Base-by-base conservation (phyloP, 2,329 filamentous ascomycete species). In the Verticillium tricorpus region DNA sequence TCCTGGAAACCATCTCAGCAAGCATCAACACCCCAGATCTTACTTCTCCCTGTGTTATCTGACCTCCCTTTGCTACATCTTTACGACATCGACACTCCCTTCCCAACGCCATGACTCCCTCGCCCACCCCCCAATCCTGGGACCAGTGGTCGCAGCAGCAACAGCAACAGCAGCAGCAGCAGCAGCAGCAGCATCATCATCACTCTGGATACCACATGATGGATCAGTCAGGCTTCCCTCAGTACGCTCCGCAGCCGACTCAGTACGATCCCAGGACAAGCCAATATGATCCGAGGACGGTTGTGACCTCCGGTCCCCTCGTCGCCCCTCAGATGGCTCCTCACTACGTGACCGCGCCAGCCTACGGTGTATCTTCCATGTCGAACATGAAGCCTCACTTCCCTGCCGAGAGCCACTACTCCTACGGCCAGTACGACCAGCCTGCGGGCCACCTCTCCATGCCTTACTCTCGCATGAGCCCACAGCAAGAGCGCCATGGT, bases 91-190 rank as follows among this genome's bases (percentile, higher is more conserved):
- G 6, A 37, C 28, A 9, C 19, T n/a, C 17, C 31, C 28, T 35
- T 19, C 9, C 17, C 14, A 17, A 6, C 37, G 50, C 0, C 57
- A 58, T 58, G 57, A 22, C 58, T 28, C 58, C 40, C 45, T 55
- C 58, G 11, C 58, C 58, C n/a, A 45, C 45, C 28, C 19, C 34
- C 31, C 28, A 45, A n/a, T 15, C 31, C 45, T 88, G 85, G 85
- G 80, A 77, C 68, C 82, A 82, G 67, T 86, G 83, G 81, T 73
- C 79, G 66, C 73, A 80, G 63, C 82, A 84, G 55, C 74, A 75
- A 54, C 66, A 69, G 8, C 40, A 50, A 3, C 40, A 50, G 9
- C 40, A 50, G 19, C 40, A n/a, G 5, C 40, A 50, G 19, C 40
- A 69, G 8, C 40, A 50, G 8, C 40, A 50, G 9, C 40, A 50